These are phyloP conservation scores for Yamadazyma conglobata DNA, from an alignment of 1,139 yeast genomes.

Conservation along the genomic window DNA sequence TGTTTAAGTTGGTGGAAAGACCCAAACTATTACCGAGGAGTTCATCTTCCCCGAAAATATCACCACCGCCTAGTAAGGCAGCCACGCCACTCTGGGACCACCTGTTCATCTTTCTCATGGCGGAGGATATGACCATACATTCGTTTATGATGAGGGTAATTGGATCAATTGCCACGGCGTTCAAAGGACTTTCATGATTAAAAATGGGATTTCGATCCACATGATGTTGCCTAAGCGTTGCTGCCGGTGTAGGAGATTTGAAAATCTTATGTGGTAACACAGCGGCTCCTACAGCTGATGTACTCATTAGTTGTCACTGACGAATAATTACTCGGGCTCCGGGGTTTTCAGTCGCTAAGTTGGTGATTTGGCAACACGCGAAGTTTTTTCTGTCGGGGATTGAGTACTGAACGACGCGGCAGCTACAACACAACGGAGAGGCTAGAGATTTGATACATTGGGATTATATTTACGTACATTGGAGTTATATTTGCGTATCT, in stretches of 20 bases:
- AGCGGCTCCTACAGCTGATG: no score
- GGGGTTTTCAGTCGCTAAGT: no score
- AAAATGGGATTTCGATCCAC: no score
- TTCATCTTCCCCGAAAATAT: conserved; percentile 36
- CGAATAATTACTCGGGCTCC: no score
- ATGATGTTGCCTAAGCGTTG: conserved; percentile 3
- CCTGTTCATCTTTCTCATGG: conserved; percentile 84
- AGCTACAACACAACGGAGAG: no score
- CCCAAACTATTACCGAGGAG: conserved; percentile 26
- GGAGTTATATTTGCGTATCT: neutral
- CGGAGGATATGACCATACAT: conserved; percentile 80
- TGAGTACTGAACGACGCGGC: no score
- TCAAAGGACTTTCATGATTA: neutral
- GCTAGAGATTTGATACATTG: no score
- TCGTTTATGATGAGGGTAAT: conserved; percentile 83
- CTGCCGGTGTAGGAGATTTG: conserved; percentile 13
- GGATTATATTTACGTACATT: no score
- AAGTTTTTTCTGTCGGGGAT: no score
- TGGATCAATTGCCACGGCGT: conserved; percentile 58
- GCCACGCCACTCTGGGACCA: conserved; percentile 88
- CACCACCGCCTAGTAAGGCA: conserved; percentile 69
- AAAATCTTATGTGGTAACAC: conserved; percentile 1
- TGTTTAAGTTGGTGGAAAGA: conserved; percentile 17
- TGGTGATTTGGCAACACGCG: no score
- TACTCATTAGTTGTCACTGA: no score